Conservation (phyloP, 257 asterid genomes). For the Haberlea rhodopensis region DNA sequence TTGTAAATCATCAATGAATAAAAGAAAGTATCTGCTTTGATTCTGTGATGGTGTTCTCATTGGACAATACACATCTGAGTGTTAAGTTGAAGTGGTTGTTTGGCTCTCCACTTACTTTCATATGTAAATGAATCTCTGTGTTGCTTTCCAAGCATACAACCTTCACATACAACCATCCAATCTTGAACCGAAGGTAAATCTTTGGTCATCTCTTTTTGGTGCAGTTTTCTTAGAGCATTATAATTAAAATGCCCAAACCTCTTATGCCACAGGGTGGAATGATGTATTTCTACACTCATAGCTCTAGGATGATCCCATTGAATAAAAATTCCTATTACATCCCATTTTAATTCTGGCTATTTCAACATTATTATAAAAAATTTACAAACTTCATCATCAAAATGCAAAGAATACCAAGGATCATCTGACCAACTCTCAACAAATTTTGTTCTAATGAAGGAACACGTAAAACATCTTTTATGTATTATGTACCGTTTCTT, state of each 20-base stretch:
- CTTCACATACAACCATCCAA: not conserved
- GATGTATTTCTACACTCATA: not conserved
- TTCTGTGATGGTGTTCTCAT: too few relatives aligned
- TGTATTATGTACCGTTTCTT: not conserved
- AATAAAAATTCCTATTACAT: not conserved
- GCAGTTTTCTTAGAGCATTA: not conserved
- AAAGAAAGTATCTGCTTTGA: too few relatives aligned
- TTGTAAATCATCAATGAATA: too few relatives aligned
- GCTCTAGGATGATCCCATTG: not conserved
- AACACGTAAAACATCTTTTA: constrained; percentile 1
- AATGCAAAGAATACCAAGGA: not conserved
- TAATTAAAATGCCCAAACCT: too few relatives aligned
- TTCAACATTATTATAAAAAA: not conserved
- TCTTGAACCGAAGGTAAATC: not conserved
- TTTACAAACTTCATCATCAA: not conserved
- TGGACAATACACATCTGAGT: too few relatives aligned
- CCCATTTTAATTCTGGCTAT: not conserved
- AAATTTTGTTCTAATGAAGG: not conserved
- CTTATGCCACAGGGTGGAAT: not conserved
- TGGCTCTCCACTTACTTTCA: not conserved
- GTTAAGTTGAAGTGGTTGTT: too few relatives aligned
- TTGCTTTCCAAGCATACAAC: not conserved
- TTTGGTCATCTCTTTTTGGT: not conserved
- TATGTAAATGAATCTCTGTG: not conserved
- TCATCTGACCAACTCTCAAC: constrained; percentile 6